These are phyloP conservation scores for Colletotrichum sp. DNA, from an alignment of 2,329 filamentous ascomycete species.

Conservation along the genomic window DNA sequence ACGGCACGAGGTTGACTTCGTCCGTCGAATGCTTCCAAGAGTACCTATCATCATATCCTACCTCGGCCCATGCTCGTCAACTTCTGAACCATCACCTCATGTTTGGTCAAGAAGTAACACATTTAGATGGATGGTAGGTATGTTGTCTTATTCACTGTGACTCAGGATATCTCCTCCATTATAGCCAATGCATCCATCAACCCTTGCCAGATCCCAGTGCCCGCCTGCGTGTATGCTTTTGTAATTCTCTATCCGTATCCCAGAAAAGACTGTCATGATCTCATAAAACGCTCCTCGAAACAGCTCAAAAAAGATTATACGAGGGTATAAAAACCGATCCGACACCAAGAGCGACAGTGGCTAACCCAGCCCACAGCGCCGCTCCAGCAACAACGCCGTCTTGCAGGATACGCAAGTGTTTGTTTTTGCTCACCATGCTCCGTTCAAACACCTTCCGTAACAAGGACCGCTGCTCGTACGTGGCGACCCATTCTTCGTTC, in stretches of 20 bases:
- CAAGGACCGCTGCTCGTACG: constrained; percentile 24
- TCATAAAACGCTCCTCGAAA: not conserved
- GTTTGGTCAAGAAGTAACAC: accelerated
- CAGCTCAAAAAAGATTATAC: constrained; percentile 8
- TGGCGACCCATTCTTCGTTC: constrained; percentile 26
- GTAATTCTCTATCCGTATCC: not conserved
- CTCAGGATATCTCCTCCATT: not conserved
- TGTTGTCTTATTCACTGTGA: not conserved
- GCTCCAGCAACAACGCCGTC: constrained; percentile 31
- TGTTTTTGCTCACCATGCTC: constrained; percentile 26
- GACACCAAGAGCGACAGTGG: constrained; percentile 25
- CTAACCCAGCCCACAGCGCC: constrained; percentile 29
- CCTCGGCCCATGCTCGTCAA: accelerated
- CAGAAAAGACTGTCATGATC: not conserved
- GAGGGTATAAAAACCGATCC: constrained; percentile 25
- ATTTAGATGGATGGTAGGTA: not conserved
- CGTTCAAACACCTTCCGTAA: constrained; percentile 26
- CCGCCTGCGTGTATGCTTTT: not conserved
- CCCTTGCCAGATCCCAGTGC: not conserved
- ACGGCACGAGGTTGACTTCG: not conserved
- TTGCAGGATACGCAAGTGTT: constrained; percentile 30
- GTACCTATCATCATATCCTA: not conserved
- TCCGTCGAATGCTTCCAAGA: not conserved
- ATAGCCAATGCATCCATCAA: not conserved
- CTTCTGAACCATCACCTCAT: not conserved